Evolutionary conservation across 2,329 filamentous ascomycete species (phyloP).

Genomic region (Cordyceps militaris): DNA sequence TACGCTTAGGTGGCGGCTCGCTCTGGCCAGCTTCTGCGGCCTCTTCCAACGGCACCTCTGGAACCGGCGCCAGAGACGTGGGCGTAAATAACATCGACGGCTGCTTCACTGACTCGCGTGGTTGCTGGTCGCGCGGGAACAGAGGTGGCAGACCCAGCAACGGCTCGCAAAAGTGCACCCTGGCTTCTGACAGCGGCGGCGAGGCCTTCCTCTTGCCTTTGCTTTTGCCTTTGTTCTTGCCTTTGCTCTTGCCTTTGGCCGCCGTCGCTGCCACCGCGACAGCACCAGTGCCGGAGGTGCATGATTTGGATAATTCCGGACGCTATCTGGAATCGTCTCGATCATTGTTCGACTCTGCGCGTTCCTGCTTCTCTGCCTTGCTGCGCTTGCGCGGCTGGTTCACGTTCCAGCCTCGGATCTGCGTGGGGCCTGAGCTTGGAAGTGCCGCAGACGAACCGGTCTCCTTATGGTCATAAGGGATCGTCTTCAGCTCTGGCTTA

Average conservation of each 20-base stretch:
- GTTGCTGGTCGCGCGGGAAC: constrained; percentile 9
- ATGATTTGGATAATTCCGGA: constrained; percentile 21
- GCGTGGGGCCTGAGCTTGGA: constrained; percentile 48
- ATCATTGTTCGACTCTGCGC: constrained; percentile 26
- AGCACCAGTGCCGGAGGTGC: background rate
- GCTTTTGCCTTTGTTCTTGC: background rate
- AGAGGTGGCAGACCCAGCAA: constrained; percentile 7
- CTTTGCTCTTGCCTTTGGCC: background rate
- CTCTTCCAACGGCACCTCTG: background rate
- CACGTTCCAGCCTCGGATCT: constrained; percentile 51
- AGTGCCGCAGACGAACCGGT: constrained; percentile 48
- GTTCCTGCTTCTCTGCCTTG: constrained; percentile 28
- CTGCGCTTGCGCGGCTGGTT: constrained; percentile 33
- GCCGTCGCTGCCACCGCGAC: background rate
- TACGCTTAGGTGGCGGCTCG: background rate
- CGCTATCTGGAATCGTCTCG: constrained; percentile 34
- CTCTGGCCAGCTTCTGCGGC: background rate
- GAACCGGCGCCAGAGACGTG: background rate
- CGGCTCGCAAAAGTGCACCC: constrained; percentile 5
- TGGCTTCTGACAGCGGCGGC: no score
- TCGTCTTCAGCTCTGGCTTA: constrained; percentile 50
- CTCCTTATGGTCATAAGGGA: constrained; percentile 54
- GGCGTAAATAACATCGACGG: background rate
- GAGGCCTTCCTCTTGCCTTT: background rate
- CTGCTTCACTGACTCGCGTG: no score